phyloP scores from a whole-genome alignment of 345 rosid genomes.

The Streptanthus diversifolius region DNA sequence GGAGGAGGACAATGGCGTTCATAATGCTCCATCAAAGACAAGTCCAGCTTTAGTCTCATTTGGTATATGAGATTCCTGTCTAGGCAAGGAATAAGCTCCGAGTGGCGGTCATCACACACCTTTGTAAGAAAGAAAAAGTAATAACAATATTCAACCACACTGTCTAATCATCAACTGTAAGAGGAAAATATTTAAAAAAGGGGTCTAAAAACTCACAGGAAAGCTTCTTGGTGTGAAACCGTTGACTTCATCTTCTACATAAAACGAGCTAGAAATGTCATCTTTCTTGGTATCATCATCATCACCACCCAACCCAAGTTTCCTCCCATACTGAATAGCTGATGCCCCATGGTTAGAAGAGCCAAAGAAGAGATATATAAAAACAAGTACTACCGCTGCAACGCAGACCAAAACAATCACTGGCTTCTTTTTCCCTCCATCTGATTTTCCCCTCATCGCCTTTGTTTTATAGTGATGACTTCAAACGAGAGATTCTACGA shows the following conservation, averaged over 20 bases:
- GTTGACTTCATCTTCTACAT: constrained; percentile 30
- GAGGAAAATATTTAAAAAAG: too few species aligned
- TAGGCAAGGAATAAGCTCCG: constrained; percentile 94
- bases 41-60: constrained; percentile 83
- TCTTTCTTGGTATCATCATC: constrained; percentile 68
- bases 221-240: constrained; percentile 61
- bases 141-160: neutral
- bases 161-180: too few species aligned
- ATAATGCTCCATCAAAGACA: constrained; percentile 96
- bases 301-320: constrained; percentile 80
- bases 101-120: constrained; percentile 95
- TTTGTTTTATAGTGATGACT: constrained; percentile 11
- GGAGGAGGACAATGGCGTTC: constrained; percentile 97
- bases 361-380: constrained; percentile 65
- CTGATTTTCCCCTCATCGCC: constrained; percentile 85
- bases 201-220: constrained; percentile 52
- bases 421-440: constrained; percentile 80
- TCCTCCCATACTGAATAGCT: constrained; percentile 82
- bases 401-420: constrained; percentile 53
- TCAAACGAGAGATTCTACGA: constrained; percentile 18
- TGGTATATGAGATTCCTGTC: constrained; percentile 89
- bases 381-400: constrained; percentile 55
- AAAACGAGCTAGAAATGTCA: constrained; percentile 45
- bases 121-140: constrained; percentile 20
- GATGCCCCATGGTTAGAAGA: constrained; percentile 58